Conservation (phyloP, 225 moss, liverwort and hornwort species). For the Rhytidiadelphus loreus region DNA sequence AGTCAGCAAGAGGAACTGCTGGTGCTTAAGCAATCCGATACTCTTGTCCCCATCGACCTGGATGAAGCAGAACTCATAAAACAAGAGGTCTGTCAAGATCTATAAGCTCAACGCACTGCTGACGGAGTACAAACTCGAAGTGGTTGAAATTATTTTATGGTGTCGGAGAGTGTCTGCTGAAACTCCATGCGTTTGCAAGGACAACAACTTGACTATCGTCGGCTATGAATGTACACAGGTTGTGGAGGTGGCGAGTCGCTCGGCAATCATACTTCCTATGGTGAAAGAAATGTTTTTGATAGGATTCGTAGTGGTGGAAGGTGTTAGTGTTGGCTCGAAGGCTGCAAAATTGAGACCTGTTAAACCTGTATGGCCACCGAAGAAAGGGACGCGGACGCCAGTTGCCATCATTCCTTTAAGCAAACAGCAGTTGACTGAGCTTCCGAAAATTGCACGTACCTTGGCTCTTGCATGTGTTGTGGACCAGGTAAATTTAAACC, state of each 20-base stretch:
- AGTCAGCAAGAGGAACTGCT: constrained; percentile 45
- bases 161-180: neutral
- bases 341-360: constrained; percentile 52
- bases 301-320: constrained; percentile 73
- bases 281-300: constrained; percentile 83
- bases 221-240: constrained; percentile 38
- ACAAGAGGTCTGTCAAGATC: constrained; percentile 29
- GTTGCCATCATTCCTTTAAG: constrained; percentile 28
- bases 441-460: constrained; percentile 75
- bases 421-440: constrained; percentile 65
- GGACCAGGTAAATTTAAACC: constrained; percentile 59
- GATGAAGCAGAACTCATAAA: constrained; percentile 34
- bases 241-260: constrained; percentile 51
- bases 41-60: constrained; percentile 28
- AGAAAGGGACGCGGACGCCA: constrained; percentile 19
- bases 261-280: constrained; percentile 62
- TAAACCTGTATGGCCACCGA: constrained; percentile 83
- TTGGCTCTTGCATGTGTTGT: constrained; percentile 88
- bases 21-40: constrained; percentile 53
- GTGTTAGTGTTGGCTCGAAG: constrained; percentile 31
- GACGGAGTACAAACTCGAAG: neutral
- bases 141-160: neutral
- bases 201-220: neutral
- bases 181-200: neutral
- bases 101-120: neutral